A percentile compares a stretch with the other conserved stretches of the same genome.
Conservation (phyloP, 192 early-diverging fungal genomes). For the Rhizoclosmatium sp. region DNA sequence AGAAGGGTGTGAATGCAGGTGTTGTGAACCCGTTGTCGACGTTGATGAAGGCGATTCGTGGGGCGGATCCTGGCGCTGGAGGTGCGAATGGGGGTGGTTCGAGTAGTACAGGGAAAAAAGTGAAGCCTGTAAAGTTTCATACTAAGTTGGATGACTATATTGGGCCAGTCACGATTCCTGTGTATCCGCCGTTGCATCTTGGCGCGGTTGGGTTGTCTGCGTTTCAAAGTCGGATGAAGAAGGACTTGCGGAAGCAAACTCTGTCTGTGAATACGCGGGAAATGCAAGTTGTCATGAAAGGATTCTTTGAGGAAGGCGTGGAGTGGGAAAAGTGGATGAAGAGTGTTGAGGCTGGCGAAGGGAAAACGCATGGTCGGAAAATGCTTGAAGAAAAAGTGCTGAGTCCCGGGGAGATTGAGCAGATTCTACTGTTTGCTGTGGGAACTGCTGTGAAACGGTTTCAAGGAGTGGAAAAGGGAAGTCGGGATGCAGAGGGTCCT, state of each 20-base stretch:
- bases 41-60: constrained; percentile 7
- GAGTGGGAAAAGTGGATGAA: background rate
- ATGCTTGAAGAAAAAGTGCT: constrained; percentile 9
- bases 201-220: constrained; percentile 10
- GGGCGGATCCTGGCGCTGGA: background rate
- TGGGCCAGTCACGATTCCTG: constrained; percentile 12
- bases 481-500: background rate
- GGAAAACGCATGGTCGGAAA: background rate
- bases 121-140: constrained; percentile 9
- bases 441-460: background rate
- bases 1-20: background rate
- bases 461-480: background rate
- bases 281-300: background rate
- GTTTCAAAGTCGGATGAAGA: background rate
- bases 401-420: constrained; percentile 11
- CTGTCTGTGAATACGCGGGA: constrained; percentile 11
- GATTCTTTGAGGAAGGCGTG: background rate
- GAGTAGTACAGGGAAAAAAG: background rate
- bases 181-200: constrained; percentile 10
- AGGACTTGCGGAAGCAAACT: background rate
- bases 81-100: background rate
- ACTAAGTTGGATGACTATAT: constrained; percentile 11
- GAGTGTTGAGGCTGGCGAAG: background rate
- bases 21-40: constrained; percentile 1
- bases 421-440: constrained; percentile 15